Evolutionary conservation across 768 basidiomycete genomes (phyloP).

Genomic region (Termitomyces sp.): DNA sequence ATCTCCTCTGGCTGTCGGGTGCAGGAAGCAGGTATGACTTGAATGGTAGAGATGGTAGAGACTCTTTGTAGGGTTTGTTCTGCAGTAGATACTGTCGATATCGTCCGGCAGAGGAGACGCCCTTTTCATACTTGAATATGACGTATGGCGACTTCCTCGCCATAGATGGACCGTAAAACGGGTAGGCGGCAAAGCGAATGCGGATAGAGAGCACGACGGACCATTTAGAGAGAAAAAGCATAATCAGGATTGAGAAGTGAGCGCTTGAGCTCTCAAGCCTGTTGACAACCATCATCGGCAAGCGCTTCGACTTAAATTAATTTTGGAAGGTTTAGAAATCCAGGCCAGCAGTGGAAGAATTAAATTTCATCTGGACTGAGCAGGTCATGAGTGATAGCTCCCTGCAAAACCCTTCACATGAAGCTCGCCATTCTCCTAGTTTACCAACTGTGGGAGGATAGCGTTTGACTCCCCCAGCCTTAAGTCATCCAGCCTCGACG

Average conservation of each 20-base stretch:
- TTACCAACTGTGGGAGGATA: conserved; percentile 62
- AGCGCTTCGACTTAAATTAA: too few species aligned
- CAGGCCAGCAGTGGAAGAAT: too few species aligned
- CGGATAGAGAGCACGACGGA: too few species aligned
- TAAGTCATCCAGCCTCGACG: conserved; percentile 78
- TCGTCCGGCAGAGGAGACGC: conserved; percentile 21
- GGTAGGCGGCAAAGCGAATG: too few species aligned
- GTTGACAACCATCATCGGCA: too few species aligned
- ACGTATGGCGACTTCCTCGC: neutral
- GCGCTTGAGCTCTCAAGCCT: too few species aligned
- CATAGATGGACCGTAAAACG: too few species aligned
- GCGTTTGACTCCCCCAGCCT: conserved; percentile 63
- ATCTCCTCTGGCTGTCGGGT: conserved; percentile 3
- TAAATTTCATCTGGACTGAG: too few species aligned
- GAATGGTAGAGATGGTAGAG: neutral
- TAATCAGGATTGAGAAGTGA: too few species aligned
- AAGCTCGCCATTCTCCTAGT: conserved; percentile 66
- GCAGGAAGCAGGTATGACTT: neutral
- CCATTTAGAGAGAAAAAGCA: too few species aligned
- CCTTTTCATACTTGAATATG: conserved; percentile 17
- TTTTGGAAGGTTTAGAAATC: too few species aligned
- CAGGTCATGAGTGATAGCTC: too few species aligned
- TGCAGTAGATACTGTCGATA: neutral
- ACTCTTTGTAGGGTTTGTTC: neutral
- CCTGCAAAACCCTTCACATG: conserved; percentile 54